These are phyloP conservation scores for Diutina mesorugosa DNA, from an alignment of 1,139 yeast species.

Conservation along the genomic window DNA sequence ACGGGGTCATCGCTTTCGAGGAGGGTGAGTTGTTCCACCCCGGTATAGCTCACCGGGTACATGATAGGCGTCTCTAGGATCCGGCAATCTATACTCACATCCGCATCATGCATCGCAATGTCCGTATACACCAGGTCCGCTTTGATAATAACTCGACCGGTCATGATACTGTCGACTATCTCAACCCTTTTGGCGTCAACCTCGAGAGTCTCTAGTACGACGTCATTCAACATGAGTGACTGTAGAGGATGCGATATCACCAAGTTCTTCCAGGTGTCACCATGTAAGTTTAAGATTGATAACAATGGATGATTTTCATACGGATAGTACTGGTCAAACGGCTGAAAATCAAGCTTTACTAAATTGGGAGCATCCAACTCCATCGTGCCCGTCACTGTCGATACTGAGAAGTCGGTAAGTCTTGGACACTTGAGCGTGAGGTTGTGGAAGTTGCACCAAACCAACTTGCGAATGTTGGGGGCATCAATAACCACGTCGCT, in stretches of 20 bases:
- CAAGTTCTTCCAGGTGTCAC: neutral
- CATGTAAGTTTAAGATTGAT: neutral
- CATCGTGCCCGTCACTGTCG: neutral
- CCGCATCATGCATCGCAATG: no score
- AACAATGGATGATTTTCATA: neutral
- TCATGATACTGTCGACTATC: neutral
- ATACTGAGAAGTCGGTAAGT: neutral
- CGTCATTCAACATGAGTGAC: neutral
- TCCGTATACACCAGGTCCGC: neutral
- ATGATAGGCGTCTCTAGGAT: no score
- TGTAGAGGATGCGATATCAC: neutral
- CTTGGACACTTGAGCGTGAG: neutral
- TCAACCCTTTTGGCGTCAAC: neutral
- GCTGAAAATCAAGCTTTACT: neutral
- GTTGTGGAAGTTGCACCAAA: neutral
- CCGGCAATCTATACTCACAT: no score
- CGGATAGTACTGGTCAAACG: neutral
- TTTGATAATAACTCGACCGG: neutral
- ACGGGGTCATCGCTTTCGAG: neutral
- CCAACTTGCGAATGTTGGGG: neutral
- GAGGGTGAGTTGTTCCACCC: neutral
- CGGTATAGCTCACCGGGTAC: neutral
- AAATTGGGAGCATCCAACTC: neutral
- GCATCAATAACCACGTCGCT: neutral
- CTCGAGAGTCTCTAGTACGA: neutral